A percentile compares a stretch with the other conserved stretches of the same genome.
Conservation (phyloP, 2,329 filamentous ascomycete species). For the Penicillium sp. region DNA sequence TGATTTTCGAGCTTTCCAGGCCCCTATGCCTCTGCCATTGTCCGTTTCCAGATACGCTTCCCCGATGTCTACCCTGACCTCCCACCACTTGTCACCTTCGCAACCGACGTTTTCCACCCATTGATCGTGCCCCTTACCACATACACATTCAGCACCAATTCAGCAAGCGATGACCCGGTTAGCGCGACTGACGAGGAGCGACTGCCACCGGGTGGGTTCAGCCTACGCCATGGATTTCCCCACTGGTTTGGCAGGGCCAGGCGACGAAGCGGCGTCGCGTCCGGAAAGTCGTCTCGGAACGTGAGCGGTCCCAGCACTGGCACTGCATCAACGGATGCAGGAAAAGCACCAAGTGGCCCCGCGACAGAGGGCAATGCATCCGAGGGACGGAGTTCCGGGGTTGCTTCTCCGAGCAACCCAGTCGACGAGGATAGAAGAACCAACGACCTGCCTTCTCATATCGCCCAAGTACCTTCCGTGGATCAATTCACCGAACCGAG, state of each 20-base stretch:
- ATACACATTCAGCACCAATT: conserved; percentile 83
- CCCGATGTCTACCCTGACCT: conserved; percentile 73
- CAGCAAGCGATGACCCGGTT: conserved; percentile 71
- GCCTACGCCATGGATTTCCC: conserved; percentile 84
- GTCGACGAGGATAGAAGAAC: not conserved
- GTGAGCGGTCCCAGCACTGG: conserved; percentile 42
- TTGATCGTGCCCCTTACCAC: conserved; percentile 90
- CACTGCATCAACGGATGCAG: not conserved
- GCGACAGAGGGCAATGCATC: not conserved
- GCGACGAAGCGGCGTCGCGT: conserved; percentile 38
- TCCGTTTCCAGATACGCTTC: conserved; percentile 89
- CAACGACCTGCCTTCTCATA: not conserved
- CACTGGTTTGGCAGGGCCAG: conserved; percentile 73
- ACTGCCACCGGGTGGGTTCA: conserved; percentile 85
- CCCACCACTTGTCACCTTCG: conserved; percentile 82
- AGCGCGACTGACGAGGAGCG: conserved; percentile 81
- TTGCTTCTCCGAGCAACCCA: not conserved
- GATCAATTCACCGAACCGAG: conserved; percentile 26
- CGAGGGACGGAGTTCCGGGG: not conserved
- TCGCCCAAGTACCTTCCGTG: conserved; percentile 12
- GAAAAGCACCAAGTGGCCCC: not conserved
- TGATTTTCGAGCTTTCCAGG: conserved; percentile 51
- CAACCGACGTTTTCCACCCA: conserved; percentile 92
- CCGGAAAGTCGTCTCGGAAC: conserved; percentile 41
- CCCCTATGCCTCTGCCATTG: conserved; percentile 80